A percentile compares a stretch with the other conserved stretches of the same genome.
These are phyloP conservation scores for Hyphopichia homilentoma DNA, from an alignment of 805 yeast species.

Conservation along the genomic window DNA sequence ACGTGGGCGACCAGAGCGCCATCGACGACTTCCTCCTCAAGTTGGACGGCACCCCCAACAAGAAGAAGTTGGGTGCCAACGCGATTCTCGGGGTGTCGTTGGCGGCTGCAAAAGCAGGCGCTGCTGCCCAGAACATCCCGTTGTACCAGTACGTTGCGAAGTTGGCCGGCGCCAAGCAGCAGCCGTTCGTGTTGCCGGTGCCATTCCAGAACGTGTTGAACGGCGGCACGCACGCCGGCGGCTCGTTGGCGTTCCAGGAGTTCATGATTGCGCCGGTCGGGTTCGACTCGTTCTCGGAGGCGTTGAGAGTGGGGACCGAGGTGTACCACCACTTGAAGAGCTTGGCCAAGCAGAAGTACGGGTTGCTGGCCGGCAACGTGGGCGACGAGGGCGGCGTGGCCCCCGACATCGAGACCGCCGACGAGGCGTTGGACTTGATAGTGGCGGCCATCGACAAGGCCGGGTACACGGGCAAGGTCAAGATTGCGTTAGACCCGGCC, in stretches of 20 bases:
- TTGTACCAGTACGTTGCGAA: conserved; percentile 17
- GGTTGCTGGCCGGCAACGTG: conserved; percentile 19
- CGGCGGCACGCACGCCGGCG: conserved; percentile 23
- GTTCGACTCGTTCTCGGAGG: conserved; percentile 15
- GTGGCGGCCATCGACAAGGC: conserved; percentile 14
- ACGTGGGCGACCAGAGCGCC: conserved; percentile 10
- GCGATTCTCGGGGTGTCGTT: conserved; percentile 19
- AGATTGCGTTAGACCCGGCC: conserved; percentile 19
- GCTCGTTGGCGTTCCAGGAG: conserved; percentile 21
- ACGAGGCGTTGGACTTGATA: conserved; percentile 17
- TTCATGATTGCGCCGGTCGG: conserved; percentile 19
- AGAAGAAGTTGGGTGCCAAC: conserved; percentile 19
- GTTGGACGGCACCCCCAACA: conserved; percentile 17
- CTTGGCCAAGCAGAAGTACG: conserved; percentile 15
- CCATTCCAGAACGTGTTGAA: conserved; percentile 21
- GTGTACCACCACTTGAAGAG: conserved; percentile 17
- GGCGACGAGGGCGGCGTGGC: conserved; percentile 25
- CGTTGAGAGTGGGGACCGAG: conserved; percentile 15
- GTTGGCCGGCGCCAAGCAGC: conserved; percentile 8
- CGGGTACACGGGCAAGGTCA: conserved; percentile 15
- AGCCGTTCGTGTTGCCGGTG: conserved; percentile 15
- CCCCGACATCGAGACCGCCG: conserved; percentile 16
- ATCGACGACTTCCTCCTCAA: conserved; percentile 13
- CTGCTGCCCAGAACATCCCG: conserved; percentile 15
- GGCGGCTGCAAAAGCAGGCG: conserved; percentile 19